Evolutionary conservation across 75 land plant species (phyloP), one percentile per base, ranked within the genome.

Genomic region (Pinus albicaulis): DNA sequence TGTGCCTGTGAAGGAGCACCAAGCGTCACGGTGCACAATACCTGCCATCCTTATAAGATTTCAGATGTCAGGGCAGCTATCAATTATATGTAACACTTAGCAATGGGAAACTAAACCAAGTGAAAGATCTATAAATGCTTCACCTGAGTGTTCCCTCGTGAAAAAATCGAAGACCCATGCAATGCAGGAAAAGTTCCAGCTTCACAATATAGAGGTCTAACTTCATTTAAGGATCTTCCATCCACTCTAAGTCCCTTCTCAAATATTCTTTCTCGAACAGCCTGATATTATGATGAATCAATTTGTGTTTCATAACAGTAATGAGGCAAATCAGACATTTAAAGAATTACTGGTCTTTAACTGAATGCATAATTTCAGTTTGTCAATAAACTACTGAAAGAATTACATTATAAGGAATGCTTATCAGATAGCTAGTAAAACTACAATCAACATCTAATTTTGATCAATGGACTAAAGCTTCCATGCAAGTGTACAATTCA

Each of bases 1-100:
- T 96, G 99, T 58, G 97, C 94, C 74, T 96, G 94, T 56, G 76
- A 89, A 56, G 97, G 99, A 55, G 99, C 85, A 16, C 99, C 97
- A 80, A 96, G 86, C 17, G 97, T 96, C 15, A 94, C 97, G 26
- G 91, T 92, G 71, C 99, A 96, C 55, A 96, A 78, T 34, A 95
- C 98, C 96, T 93, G 81, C 55, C 76, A 74, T 19, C 24, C 74
- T 73, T 24, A 25, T 7, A 24, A 56, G n/a, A 11, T 73, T 52
- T 24, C 36, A 28, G 4, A 55, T 73, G 4, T 64, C 16, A 76
- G 12, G 72, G 4, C 17, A 48, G 26, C 22, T 41, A 20, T 20
- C 20, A 2, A 17, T 55, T 56, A 57, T 23, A 56, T 73, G 44
- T 44, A 77, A 34, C 44, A 7, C 24, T 24, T 23, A 63, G 59